phyloP scores from a whole-genome alignment of 2,329 filamentous ascomycete genomes.

The Cadophora sp. region DNA sequence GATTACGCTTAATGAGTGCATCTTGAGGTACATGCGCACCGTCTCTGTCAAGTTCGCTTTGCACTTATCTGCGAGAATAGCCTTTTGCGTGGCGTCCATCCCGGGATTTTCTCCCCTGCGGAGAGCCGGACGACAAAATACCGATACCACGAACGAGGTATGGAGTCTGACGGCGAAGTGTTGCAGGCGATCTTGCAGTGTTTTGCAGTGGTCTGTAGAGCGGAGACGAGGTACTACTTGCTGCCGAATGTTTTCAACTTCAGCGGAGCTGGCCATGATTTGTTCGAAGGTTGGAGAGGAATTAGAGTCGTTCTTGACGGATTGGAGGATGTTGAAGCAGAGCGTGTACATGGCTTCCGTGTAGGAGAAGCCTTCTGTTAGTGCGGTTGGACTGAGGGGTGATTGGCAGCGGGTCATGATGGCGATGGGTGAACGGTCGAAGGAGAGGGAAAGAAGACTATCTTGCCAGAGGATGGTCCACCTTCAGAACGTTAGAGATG shows the following conservation, averaged over 20 bases:
- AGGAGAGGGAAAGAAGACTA: slow-evolving; percentile 68
- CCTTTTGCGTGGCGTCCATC: slow-evolving; percentile 60
- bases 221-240: slow-evolving; percentile 60
- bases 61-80: slow-evolving; percentile 62
- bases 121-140: slow-evolving; percentile 68
- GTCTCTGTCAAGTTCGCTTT: slow-evolving; percentile 69
- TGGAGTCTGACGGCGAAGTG: slow-evolving; percentile 70
- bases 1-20: slow-evolving; percentile 72
- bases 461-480: slow-evolving; percentile 73
- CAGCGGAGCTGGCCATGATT: slow-evolving; percentile 64
- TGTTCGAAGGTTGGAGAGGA: slow-evolving; percentile 45
- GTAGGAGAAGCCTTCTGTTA: slow-evolving; percentile 60
- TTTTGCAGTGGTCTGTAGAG: slow-evolving; percentile 68
- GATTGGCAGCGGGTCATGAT: slow-evolving; percentile 49
- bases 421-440: slow-evolving; percentile 70
- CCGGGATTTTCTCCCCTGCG: slow-evolving; percentile 54
- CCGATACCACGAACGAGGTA: slow-evolving; percentile 69
- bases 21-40: slow-evolving; percentile 71
- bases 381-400: slow-evolving; percentile 61
- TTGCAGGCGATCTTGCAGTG: slow-evolving; percentile 66
- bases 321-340: slow-evolving; percentile 62
- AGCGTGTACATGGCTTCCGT: slow-evolving; percentile 71
- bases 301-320: slow-evolving; percentile 42
- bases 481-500: slow-evolving; percentile 39
- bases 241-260: slow-evolving; percentile 48